Evolutionary conservation across 495 filamentous ascomycete species (phyloP), one percentile per base, ranked within the genome.

Genomic region (Aspergillus carlsbadensis): DNA sequence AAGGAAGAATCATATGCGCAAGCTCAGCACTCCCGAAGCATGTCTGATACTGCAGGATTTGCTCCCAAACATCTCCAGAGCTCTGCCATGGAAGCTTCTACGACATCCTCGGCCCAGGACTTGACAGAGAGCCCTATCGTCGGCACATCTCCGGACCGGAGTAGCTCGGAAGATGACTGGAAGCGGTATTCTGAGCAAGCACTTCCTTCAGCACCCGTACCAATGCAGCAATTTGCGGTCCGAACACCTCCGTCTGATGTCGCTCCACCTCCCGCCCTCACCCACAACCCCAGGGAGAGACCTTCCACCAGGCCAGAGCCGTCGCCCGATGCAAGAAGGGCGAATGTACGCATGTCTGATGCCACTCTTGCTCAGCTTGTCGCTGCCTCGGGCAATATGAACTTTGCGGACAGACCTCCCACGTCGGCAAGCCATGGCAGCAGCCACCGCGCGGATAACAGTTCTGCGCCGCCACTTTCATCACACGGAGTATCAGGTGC

Each of bases 301-400:
- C 92, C 92, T 6, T 70, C 74, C 10, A 84, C 79, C 29, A 80
- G 85, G 54, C 89, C 90, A 5, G 82, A 86, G 57, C 80, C 86
- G 41, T 84, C 88, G 26, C 79, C 86, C n/a, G 88, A 92, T 58
- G 76, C 91, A 68, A 84, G 87, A 45, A 81, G 84, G 53, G 88
- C 87, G 50, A 92, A 87, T 52, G 90, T 85, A 59, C 84, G 90
- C 10, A 84, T 97, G 70, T 96, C 92, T 20, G 77, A 83, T 53
- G 86, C 84, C 5, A 97, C 92, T 14, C 77, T 97, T 8, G 78
- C 84, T 2, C 90, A 96, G 63, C 65, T 97, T 46, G 81, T 81
- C 29, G 86, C 84, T 37, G 87, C 87, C 36, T 65, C 63, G 10
- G 83, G 82, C 14, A 81, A 77, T 17, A 63, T 82, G 46, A 69